Evolutionary conservation across 2,329 filamentous ascomycete species (phyloP).

Genomic region (Diaporthe citrichinensis): DNA sequence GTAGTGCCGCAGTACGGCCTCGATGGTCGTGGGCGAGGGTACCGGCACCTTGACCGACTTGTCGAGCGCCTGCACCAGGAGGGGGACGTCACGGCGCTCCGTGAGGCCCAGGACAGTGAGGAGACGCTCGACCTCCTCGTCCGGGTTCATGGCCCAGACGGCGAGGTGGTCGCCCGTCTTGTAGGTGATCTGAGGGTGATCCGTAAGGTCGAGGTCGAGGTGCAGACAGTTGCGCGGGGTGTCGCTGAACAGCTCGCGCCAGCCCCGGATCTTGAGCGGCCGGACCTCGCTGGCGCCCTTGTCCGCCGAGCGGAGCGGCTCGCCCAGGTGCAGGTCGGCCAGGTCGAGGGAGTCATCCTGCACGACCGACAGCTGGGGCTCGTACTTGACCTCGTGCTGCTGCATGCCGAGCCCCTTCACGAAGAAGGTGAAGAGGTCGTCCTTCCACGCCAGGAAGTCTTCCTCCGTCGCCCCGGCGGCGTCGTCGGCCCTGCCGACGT

Average conservation of each 20-base stretch:
- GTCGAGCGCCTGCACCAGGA: constrained; percentile 30
- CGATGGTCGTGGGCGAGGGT: constrained; percentile 52
- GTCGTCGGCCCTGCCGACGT: constrained; percentile 52
- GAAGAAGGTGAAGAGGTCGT: constrained; percentile 46
- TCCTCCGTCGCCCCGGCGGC: constrained; percentile 52
- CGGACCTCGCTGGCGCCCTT: constrained; percentile 43
- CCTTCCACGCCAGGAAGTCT: constrained; percentile 55
- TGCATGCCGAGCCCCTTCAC: constrained; percentile 43
- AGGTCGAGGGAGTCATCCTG: constrained; percentile 44
- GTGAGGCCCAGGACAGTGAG: constrained; percentile 41
- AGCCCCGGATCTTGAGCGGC: constrained; percentile 42
- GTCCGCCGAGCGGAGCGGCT: constrained; percentile 39
- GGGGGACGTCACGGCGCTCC: constrained; percentile 29
- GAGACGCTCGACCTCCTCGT: constrained; percentile 50
- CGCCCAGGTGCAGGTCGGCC: constrained; percentile 44
- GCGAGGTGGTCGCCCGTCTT: constrained; percentile 58
- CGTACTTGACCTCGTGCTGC: constrained; percentile 45
- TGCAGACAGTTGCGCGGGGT: constrained; percentile 52
- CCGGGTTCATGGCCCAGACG: constrained; percentile 56
- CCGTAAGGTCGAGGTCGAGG: constrained; percentile 55
- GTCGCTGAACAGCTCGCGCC: constrained; percentile 46
- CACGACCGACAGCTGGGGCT: constrained; percentile 44
- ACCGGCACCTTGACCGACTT: constrained; percentile 42
- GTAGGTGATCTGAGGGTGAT: constrained; percentile 50
- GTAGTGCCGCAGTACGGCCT: constrained; percentile 56